These are phyloP conservation scores for Trichoderma asperellum DNA, from an alignment of 2,329 filamentous ascomycete genomes.

Conservation along the genomic window DNA sequence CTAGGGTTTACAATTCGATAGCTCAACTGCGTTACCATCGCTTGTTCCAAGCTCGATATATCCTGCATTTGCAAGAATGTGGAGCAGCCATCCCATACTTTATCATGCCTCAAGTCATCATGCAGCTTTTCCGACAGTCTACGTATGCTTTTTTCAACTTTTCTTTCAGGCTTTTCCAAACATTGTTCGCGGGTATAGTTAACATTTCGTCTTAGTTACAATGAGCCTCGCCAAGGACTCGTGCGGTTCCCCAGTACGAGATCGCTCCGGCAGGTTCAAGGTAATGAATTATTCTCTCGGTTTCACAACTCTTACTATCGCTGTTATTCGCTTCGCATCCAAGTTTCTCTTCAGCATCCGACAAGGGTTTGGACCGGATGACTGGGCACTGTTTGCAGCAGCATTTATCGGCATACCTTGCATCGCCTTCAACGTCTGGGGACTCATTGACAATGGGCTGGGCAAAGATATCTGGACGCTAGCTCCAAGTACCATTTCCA, in stretches of 20 bases:
- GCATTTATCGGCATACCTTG: conserved; percentile 33
- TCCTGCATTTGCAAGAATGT: conserved; percentile 19
- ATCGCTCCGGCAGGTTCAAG: conserved; percentile 9
- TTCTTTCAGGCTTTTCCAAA: not conserved
- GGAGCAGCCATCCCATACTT: not conserved
- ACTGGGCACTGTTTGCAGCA: conserved; percentile 37
- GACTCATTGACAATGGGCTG: conserved; percentile 37
- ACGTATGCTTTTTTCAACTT: not conserved
- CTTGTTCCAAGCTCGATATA: conserved; percentile 8
- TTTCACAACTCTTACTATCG: conserved; percentile 30
- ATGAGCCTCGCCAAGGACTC: conserved; percentile 9
- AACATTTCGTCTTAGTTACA: not conserved
- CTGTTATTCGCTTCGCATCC: conserved; percentile 31
- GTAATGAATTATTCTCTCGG: conserved; percentile 30
- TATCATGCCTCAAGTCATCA: conserved; percentile 16
- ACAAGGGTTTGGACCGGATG: conserved; percentile 41
- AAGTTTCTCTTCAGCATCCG: conserved; percentile 38
- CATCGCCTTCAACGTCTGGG: conserved; percentile 34
- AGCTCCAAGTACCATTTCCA: conserved; percentile 26
- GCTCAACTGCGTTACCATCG: conserved; percentile 6
- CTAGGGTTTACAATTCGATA: not conserved
- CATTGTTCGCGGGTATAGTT: not conserved
- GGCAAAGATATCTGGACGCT: conserved; percentile 44
- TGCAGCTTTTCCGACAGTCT: conserved; percentile 22
- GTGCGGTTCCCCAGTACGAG: conserved; percentile 6